Percentiles rank a stretch among this genome's conserved stretches.
These are phyloP conservation scores for Hyphodiscus sp. DNA, from an alignment of 2,329 filamentous ascomycete genomes.

Conservation along the genomic window DNA sequence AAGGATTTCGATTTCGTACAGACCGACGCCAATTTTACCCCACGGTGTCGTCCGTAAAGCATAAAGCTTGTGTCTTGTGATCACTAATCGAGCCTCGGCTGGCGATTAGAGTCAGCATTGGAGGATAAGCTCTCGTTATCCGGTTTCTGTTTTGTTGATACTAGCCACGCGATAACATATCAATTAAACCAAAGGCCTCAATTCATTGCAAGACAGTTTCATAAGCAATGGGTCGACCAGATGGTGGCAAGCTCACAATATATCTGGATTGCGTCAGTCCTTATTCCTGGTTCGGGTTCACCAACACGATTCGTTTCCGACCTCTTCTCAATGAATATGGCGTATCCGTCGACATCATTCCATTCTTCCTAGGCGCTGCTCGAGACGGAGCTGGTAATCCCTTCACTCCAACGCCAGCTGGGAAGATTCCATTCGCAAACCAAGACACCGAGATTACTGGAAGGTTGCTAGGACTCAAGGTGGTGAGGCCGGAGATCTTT, in stretches of 20 bases:
- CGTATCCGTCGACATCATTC: conserved; percentile 15
- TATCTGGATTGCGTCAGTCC: conserved; percentile 19
- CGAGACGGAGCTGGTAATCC: conserved; percentile 14
- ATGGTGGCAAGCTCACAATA: conserved; percentile 5
- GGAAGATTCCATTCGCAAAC: conserved; percentile 10
- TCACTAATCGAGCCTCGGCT: neutral
- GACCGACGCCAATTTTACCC: too few relatives aligned
- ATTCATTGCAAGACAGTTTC: neutral
- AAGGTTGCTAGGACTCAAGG: conserved; percentile 12
- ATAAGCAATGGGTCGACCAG: neutral
- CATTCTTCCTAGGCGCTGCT: conserved; percentile 17
- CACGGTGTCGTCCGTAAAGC: neutral
- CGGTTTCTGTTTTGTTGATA: neutral
- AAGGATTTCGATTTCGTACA: too few relatives aligned
- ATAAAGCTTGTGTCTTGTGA: neutral
- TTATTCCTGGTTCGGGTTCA: conserved; percentile 19
- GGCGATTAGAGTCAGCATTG: neutral
- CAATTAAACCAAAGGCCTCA: neutral
- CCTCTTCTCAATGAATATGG: conserved; percentile 12
- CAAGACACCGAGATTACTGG: conserved; percentile 14
- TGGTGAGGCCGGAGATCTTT: conserved; percentile 12
- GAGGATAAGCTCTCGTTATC: neutral
- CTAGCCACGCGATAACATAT: neutral
- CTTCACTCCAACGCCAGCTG: conserved; percentile 13
- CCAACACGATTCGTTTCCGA: conserved; percentile 11